phyloP scores from a whole-genome alignment of 2,329 filamentous ascomycete species.

The Pseudogymnoascus sp. region DNA sequence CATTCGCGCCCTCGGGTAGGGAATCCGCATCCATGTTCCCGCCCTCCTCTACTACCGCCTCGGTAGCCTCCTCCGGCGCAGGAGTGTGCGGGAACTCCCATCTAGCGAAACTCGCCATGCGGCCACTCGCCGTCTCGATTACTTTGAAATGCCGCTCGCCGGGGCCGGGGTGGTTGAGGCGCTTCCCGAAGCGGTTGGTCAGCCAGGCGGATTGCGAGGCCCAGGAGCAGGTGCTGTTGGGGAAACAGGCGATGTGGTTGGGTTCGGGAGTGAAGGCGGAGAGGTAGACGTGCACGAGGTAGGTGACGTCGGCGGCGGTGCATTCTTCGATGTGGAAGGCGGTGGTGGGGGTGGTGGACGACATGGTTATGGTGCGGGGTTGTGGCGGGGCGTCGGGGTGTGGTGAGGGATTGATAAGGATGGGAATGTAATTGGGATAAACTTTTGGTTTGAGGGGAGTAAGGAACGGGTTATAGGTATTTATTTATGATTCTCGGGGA shows the following conservation, averaged over 20 bases:
- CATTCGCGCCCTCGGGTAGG: conserved; percentile 29
- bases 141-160: conserved; percentile 31
- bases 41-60: conserved; percentile 2
- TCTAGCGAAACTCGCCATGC: conserved; percentile 30
- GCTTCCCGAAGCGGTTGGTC: conserved; percentile 21
- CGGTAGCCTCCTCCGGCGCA: conserved; percentile 13
- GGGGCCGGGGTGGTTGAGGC: conserved; percentile 24
- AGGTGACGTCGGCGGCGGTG: conserved; percentile 27
- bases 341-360: background rate
- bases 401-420: background rate
- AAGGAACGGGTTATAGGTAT: background rate
- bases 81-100: conserved; percentile 31
- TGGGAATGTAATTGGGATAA: no score
- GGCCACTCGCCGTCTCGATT: conserved; percentile 23
- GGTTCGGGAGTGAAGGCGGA: conserved; percentile 21
- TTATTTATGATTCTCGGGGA: background rate
- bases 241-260: conserved; percentile 5
- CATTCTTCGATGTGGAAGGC: conserved; percentile 12
- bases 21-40: conserved; percentile 15
- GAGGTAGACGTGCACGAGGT: conserved; percentile 26
- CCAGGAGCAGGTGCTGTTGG: conserved; percentile 10
- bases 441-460: background rate
- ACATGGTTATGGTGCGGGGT: conserved; percentile 2
- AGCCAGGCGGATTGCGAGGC: conserved; percentile 28
- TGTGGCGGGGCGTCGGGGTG: background rate